Evolutionary conservation across 768 basidiomycete species (phyloP).

Genomic region (Pleurotus eryngii): DNA sequence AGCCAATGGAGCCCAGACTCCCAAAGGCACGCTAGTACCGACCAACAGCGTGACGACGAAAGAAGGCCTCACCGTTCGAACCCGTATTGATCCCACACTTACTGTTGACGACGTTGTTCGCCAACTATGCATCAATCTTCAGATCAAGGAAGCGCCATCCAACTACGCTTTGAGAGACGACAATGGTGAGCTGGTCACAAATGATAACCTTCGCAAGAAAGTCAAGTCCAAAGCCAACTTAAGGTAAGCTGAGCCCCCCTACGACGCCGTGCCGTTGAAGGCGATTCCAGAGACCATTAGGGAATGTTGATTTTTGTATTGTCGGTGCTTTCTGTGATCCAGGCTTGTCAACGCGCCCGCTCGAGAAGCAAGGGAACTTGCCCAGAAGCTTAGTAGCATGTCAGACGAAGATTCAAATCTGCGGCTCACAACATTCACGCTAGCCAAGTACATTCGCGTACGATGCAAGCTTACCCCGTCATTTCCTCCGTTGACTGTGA

Average conservation of each 20-base stretch:
- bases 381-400: constrained; percentile 59
- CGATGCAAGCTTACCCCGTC: constrained; percentile 17
- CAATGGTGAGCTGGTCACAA: constrained; percentile 79
- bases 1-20: constrained; percentile 30
- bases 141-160: constrained; percentile 69
- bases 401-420: constrained; percentile 50
- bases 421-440: constrained; percentile 67
- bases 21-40: constrained; percentile 52
- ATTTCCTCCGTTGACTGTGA: not conserved
- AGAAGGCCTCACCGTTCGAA: constrained; percentile 72
- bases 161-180: constrained; percentile 82
- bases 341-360: constrained; percentile 80
- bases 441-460: constrained; percentile 79
- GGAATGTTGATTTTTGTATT: constrained; percentile 7
- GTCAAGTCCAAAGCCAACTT: constrained; percentile 76
- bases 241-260: constrained; percentile 47
- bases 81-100: constrained; percentile 81
- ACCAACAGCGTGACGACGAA: constrained; percentile 82
- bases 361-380: constrained; percentile 75
- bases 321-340: constrained; percentile 5
- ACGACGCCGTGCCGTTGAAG: not conserved
- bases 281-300: not conserved
- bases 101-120: constrained; percentile 83
- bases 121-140: constrained; percentile 78
- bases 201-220: constrained; percentile 81